Base-by-base conservation (phyloP, 352 stramenopile species). In the Phytophthora cryptogea region DNA sequence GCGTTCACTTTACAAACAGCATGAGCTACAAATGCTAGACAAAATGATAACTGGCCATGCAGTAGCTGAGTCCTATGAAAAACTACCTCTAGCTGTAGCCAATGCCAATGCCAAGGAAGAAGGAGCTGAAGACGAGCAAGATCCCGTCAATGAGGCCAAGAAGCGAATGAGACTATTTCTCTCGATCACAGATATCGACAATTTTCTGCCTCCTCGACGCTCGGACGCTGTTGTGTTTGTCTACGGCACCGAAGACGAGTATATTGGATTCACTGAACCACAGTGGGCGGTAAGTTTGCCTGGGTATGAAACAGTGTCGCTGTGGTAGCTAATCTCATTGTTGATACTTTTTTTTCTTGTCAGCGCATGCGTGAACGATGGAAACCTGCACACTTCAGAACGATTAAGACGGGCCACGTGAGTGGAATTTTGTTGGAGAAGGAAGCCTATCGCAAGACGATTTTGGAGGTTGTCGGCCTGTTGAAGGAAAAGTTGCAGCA, bases 141-240 rank as follows among this genome's bases (percentile, higher is more conserved):
- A 89, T 49, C 72, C 72, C 8, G 77, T 89, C 8, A 58, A 86
- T 33, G 74, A 92, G 47, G 77, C 77, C 35, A 93, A 93, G 68
- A 89, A 89, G 36, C 78, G 80, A 17, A 83, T 93, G 70, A 73
- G 80, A n/a, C 48, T 79, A 16, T 91, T 93, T 49, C 69, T 93
- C 17, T 90, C 84, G 20, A 86, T 93, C 59, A 91, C 84, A 4
- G 79, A 93, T 46, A 91, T 93, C 47, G 80, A 91, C 58, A 93
- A 93, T 53, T 93, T 93, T 46, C 43, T 78, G 26, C 60, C 80
- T 51, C 84, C 84, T 8, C 68, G 70, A 30, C 80, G 82, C 14
- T 67, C 78, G 4, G 84, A 93, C 54, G 84, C 84, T 4, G 77
- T 90, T 17, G 62, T 90, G 10, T 93, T 93, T 56, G 80, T 90